phyloP scores from a whole-genome alignment of 192 early-diverging fungal species.

The Diversispora epigaea region DNA sequence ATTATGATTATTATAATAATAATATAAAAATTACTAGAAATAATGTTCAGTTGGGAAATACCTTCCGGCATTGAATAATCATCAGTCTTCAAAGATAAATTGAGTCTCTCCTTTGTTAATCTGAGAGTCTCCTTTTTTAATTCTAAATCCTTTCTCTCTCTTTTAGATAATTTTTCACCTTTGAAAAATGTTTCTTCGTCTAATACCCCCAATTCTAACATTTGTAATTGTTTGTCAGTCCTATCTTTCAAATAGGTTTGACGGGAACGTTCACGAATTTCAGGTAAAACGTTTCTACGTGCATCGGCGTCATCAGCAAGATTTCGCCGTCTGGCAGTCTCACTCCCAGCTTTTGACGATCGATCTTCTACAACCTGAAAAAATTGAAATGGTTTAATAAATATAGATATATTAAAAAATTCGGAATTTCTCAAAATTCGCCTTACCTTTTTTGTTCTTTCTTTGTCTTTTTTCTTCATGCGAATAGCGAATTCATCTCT shows the following conservation, averaged over 20 bases:
- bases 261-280: constrained; percentile 83
- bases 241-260: constrained; percentile 89
- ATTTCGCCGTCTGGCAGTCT: constrained; percentile 66
- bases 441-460: constrained; percentile 66
- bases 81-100: constrained; percentile 75
- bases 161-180: constrained; percentile 69
- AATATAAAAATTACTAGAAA: constrained; percentile 13
- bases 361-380: constrained; percentile 65
- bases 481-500: constrained; percentile 88
- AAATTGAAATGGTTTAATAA: neutral
- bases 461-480: constrained; percentile 78
- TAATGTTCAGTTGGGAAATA: constrained; percentile 31
- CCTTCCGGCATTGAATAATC: constrained; percentile 83
- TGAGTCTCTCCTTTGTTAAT: constrained; percentile 81
- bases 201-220: constrained; percentile 73
- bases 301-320: constrained; percentile 81
- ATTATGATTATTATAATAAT: constrained; percentile 37
- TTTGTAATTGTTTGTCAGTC: constrained; percentile 75
- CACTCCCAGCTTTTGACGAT: constrained; percentile 63
- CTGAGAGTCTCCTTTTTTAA: constrained; percentile 82
- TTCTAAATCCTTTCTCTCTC: constrained; percentile 75
- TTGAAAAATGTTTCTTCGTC: constrained; percentile 88
- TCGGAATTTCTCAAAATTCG: constrained; percentile 32
- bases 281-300: constrained; percentile 64
- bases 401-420: neutral